Evolutionary conservation across 2,329 filamentous ascomycete species (phyloP).

Genomic region (Ascochyta clinopodiicola): DNA sequence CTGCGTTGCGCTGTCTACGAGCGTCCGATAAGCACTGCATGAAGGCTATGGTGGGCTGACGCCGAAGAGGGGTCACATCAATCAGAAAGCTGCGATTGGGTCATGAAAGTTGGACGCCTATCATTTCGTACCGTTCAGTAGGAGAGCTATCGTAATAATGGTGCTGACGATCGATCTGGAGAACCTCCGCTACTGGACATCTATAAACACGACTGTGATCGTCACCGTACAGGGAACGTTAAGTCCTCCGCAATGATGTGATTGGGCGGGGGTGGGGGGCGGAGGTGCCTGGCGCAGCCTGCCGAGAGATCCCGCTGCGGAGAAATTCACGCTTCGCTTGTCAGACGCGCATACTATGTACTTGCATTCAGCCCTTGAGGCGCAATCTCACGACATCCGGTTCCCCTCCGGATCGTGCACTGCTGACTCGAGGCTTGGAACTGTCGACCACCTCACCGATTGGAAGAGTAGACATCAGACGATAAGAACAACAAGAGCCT

Average conservation of each 20-base stretch:
- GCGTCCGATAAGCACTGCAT: constrained; percentile 9
- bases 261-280: constrained; percentile 25
- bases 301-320: constrained; percentile 32
- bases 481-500: constrained; percentile 22
- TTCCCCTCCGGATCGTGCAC: constrained; percentile 23
- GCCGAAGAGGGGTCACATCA: constrained; percentile 1
- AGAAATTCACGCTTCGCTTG: constrained; percentile 14
- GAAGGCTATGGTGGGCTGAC: constrained; percentile 12
- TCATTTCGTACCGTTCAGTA: constrained; percentile 10
- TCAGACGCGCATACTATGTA: constrained; percentile 8
- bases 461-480: constrained; percentile 5
- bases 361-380: not conserved
- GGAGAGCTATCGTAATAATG: not conserved
- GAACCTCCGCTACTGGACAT: constrained; percentile 7
- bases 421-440: constrained; percentile 13
- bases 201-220: constrained; percentile 16
- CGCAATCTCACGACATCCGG: constrained; percentile 18
- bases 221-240: constrained; percentile 5
- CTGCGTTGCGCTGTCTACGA: not conserved
- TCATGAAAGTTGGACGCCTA: constrained; percentile 8
- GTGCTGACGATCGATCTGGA: constrained; percentile 5
- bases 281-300: constrained; percentile 15
- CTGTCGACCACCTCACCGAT: constrained; percentile 11
- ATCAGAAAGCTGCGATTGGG: constrained; percentile 13
- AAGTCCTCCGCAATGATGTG: constrained; percentile 18